Conservation (phyloP, 805 yeast species). For the Candida quercuum region DNA sequence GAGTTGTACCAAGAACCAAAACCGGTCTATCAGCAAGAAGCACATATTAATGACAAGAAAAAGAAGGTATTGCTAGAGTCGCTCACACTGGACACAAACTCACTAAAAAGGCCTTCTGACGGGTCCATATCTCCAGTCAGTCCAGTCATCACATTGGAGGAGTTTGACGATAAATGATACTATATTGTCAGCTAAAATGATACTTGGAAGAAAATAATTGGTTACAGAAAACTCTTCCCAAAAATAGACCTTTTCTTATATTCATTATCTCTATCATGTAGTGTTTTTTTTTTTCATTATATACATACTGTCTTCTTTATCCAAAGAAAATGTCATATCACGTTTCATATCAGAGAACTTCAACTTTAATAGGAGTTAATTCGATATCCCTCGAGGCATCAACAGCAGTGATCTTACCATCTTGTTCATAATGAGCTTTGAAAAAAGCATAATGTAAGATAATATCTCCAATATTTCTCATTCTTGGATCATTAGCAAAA, state of each 20-base stretch:
- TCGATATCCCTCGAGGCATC: slow-evolving; percentile 22
- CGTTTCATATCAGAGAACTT: not conserved
- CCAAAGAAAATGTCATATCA: not conserved
- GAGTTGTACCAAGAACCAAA: slow-evolving; percentile 19
- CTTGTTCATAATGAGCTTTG: slow-evolving; percentile 44
- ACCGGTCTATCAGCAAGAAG: slow-evolving; percentile 11
- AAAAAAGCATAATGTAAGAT: slow-evolving; percentile 92
- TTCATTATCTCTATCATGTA: no score
- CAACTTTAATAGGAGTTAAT: slow-evolving; percentile 17
- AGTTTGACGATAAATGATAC: not conserved
- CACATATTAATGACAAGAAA: not conserved
- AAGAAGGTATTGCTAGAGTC: slow-evolving; percentile 10
- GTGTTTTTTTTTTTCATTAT: no score
- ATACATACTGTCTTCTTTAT: not conserved
- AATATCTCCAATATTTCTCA: slow-evolving; percentile 87
- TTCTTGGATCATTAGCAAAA: slow-evolving; percentile 84
- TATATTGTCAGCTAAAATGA: not conserved
- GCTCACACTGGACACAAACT: slow-evolving; percentile 8
- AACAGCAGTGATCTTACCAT: slow-evolving; percentile 29
- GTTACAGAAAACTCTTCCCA: no score
- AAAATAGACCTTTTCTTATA: no score
- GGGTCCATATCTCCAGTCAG: slow-evolving; percentile 13
- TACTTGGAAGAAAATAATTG: no score
- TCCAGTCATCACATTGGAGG: slow-evolving; percentile 18
- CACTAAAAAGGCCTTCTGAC: not conserved